Conservation (phyloP, 23 red algal species). For the Chondrus crispus region DNA sequence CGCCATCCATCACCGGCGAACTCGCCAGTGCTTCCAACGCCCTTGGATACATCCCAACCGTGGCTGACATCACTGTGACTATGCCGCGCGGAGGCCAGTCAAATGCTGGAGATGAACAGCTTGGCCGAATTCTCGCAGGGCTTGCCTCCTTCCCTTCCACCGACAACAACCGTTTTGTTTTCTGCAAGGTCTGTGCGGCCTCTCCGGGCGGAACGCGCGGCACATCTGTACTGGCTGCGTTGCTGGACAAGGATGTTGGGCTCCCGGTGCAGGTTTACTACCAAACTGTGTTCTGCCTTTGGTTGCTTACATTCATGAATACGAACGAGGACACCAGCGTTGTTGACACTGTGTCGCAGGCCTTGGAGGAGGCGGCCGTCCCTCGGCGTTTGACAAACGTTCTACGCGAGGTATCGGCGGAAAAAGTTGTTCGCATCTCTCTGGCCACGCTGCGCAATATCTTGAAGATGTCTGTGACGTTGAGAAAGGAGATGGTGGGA, state of each 20-base stretch:
- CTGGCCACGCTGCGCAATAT: conserved; percentile 80
- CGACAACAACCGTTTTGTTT: conserved; percentile 16
- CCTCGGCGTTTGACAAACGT: conserved; percentile 58
- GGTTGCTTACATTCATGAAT: conserved; percentile 80
- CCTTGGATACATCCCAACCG: conserved; percentile 44
- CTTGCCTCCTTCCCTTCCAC: conserved; percentile 9
- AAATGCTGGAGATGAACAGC: conserved; percentile 34
- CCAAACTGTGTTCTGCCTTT: conserved; percentile 78
- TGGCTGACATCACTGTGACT: conserved; percentile 5
- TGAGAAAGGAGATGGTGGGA: conserved; percentile 92
- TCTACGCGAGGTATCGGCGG: conserved; percentile 58
- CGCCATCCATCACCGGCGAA: background rate
- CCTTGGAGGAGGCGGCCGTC: conserved; percentile 73
- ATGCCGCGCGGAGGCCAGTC: background rate
- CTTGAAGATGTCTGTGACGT: conserved; percentile 24
- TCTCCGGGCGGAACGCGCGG: background rate
- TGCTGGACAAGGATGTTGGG: conserved; percentile 48
- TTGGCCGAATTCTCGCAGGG: conserved; percentile 36
- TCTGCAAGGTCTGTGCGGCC: conserved; percentile 16
- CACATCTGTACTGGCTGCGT: background rate
- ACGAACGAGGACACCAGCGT: background rate
- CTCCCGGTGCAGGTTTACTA: conserved; percentile 71
- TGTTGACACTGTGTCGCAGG: conserved; percentile 32
- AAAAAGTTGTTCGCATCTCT: conserved; percentile 83
- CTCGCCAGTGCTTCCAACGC: too few species aligned